phyloP scores from a whole-genome alignment of 2,329 filamentous ascomycete species.

The Fusarium succisae region DNA sequence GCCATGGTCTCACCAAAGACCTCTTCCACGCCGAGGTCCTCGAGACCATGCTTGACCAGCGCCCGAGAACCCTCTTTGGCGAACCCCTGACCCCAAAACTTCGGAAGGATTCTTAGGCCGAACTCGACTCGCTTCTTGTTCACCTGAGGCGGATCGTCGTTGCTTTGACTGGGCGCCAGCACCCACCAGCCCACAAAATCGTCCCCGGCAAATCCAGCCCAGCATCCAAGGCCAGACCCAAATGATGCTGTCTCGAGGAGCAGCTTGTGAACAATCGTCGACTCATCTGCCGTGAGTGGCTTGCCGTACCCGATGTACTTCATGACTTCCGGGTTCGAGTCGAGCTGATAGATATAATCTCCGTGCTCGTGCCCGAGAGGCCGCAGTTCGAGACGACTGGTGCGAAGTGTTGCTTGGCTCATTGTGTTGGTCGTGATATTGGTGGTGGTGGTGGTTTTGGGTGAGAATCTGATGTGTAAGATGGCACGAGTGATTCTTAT shows the following conservation, averaged over 20 bases:
- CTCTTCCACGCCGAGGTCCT: slow-evolving; percentile 39
- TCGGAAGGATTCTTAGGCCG: slow-evolving; percentile 42
- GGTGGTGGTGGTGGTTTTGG: not conserved
- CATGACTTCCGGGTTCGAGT: slow-evolving; percentile 35
- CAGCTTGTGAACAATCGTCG: slow-evolving; percentile 35
- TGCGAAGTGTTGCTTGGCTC: slow-evolving; percentile 32
- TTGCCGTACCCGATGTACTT: slow-evolving; percentile 38
- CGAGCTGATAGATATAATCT: slow-evolving; percentile 33
- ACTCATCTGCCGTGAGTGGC: slow-evolving; percentile 30
- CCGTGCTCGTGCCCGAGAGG: slow-evolving; percentile 30
- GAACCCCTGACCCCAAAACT: slow-evolving; percentile 44
- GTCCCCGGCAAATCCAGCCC: slow-evolving; percentile 34
- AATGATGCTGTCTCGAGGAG: slow-evolving; percentile 35
- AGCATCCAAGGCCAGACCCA: slow-evolving; percentile 34
- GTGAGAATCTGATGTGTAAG: not conserved
- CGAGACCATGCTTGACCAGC: slow-evolving; percentile 43
- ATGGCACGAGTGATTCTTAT: not conserved
- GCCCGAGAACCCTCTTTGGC: slow-evolving; percentile 45
- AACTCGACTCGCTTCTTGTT: slow-evolving; percentile 36
- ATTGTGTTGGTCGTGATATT: slow-evolving; percentile 7
- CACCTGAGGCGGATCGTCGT: slow-evolving; percentile 8
- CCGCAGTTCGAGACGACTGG: slow-evolving; percentile 27
- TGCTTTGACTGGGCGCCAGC: slow-evolving; percentile 36
- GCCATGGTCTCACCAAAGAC: slow-evolving; percentile 45
- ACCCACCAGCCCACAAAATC: slow-evolving; percentile 47